Conservation (phyloP, 139 green algal species). For the Yamagishiella unicocca region DNA sequence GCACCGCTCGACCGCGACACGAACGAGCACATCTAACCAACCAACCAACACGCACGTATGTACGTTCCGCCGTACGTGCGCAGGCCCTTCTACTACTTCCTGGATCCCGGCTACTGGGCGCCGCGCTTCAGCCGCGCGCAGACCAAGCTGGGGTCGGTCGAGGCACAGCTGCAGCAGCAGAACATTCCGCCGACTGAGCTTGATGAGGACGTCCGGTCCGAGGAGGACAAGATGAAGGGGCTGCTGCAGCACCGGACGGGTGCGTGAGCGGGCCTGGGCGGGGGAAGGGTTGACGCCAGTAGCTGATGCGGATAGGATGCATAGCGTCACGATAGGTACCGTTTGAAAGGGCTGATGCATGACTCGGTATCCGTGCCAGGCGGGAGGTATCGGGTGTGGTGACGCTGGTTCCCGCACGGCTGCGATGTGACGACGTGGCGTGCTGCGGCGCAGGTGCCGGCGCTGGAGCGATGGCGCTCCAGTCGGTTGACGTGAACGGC, state of each 20-base stretch:
- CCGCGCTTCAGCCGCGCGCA: not conserved
- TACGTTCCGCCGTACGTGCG: no score
- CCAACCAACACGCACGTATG: no score
- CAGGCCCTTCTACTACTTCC: constrained; percentile 71
- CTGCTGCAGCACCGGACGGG: constrained; percentile 70
- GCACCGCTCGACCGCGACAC: no score
- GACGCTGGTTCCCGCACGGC: no score
- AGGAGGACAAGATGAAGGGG: constrained; percentile 72
- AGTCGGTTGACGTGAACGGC: not conserved
- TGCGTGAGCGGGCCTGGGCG: constrained; percentile 20
- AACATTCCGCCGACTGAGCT: not conserved
- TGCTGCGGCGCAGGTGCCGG: not conserved
- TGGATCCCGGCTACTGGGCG: constrained; percentile 79
- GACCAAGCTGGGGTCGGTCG: constrained; percentile 16
- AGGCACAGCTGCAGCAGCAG: not conserved
- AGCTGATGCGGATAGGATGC: no score
- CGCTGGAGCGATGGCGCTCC: constrained; percentile 20
- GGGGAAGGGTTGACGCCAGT: no score
- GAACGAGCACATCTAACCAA: no score
- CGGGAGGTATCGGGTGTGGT: no score
- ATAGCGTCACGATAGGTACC: no score
- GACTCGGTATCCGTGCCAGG: no score
- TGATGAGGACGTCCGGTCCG: constrained; percentile 79
- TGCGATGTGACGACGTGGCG: no score
- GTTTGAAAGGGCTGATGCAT: no score